These are phyloP conservation scores for Podila epicladia DNA, from an alignment of 192 early-diverging fungal genomes.

Conservation along the genomic window DNA sequence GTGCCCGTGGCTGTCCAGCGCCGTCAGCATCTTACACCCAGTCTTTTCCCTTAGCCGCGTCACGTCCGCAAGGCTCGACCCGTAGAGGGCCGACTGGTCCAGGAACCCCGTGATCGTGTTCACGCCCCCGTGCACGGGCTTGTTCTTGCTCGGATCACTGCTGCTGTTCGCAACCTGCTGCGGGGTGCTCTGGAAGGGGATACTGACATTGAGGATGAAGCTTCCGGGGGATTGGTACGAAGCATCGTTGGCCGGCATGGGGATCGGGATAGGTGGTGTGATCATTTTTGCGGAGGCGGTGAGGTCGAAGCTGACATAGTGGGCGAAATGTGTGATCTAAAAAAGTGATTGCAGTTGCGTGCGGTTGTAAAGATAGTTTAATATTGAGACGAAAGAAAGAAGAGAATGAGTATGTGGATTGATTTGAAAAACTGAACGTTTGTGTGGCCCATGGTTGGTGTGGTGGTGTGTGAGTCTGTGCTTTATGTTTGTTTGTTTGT, in stretches of 20 bases:
- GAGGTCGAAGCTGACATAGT: conserved; percentile 1
- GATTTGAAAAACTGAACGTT: no score
- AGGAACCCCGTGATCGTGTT: background rate
- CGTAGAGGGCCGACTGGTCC: background rate
- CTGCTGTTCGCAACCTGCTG: background rate
- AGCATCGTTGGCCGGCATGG: background rate
- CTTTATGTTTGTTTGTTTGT: no score
- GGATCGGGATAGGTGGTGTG: background rate
- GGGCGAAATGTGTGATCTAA: background rate
- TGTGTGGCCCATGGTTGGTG: no score
- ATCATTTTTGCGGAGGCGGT: background rate
- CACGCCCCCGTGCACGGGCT: background rate
- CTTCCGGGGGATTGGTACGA: background rate
- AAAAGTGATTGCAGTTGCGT: background rate
- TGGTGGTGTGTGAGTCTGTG: no score
- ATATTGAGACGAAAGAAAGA: background rate
- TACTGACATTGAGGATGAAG: background rate
- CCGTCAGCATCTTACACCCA: background rate
- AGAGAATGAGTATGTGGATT: background rate
- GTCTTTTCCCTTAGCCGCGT: background rate
- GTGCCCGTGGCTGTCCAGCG: background rate
- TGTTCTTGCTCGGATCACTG: background rate
- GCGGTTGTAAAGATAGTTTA: background rate
- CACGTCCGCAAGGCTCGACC: background rate
- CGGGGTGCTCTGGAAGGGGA: background rate